These are phyloP conservation scores for Microascus cirrosus DNA, from an alignment of 2,329 filamentous ascomycete genomes.

Conservation along the genomic window DNA sequence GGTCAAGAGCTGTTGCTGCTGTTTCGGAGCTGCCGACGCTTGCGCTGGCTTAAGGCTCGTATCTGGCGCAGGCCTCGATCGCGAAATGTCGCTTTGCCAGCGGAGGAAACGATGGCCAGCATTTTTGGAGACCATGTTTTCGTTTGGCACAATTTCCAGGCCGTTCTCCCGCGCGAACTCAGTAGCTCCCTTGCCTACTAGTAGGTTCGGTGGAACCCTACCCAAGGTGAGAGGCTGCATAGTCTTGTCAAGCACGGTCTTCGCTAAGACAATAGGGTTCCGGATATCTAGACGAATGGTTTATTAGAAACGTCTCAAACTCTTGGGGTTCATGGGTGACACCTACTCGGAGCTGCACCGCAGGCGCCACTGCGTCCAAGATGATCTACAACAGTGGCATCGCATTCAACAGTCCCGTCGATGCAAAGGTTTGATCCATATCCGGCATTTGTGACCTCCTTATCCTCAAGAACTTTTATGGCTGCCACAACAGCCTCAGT, in stretches of 20 bases:
- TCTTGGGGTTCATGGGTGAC: neutral
- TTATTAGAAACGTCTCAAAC: neutral
- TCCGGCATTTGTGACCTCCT: constrained; percentile 92
- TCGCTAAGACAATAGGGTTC: constrained; percentile 83
- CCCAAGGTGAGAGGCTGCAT: constrained; percentile 69
- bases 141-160: constrained; percentile 61
- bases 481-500: constrained; percentile 85
- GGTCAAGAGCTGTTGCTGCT: neutral
- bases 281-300: constrained; percentile 57
- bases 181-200: constrained; percentile 76
- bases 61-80: constrained; percentile 22
- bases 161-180: constrained; percentile 77
- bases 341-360: constrained; percentile 79
- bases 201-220: constrained; percentile 83
- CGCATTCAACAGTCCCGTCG: constrained; percentile 85
- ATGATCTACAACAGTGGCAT: constrained; percentile 89
- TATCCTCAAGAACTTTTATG: constrained; percentile 79
- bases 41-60: neutral
- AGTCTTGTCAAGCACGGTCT: constrained; percentile 68
- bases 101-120: constrained; percentile 67
- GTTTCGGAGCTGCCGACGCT: too few species aligned
- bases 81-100: constrained; percentile 66
- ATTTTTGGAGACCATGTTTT: constrained; percentile 67
- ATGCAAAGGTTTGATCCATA: constrained; percentile 92
- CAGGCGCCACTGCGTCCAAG: constrained; percentile 84